phyloP scores from a whole-genome alignment of 1,284 basidiomycete genomes.

The Mycena citricolor region DNA sequence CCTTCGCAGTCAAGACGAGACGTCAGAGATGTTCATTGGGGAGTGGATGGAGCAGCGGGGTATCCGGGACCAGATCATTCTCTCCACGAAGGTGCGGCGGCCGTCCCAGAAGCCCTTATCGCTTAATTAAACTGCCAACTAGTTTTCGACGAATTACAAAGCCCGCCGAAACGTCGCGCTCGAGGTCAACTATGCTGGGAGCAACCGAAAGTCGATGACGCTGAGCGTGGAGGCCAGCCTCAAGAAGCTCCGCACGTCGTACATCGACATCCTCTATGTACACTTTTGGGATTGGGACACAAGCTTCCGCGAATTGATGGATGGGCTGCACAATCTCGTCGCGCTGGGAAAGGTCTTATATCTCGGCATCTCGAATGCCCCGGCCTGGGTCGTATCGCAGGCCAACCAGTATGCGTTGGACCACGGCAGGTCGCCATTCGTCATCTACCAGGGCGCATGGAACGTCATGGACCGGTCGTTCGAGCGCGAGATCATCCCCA shows the following conservation, averaged over 20 bases:
- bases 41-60: constrained; percentile 44
- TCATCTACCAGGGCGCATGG: constrained; percentile 55
- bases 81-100: constrained; percentile 43
- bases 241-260: constrained; percentile 56
- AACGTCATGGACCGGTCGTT: constrained; percentile 48
- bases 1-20: constrained; percentile 38
- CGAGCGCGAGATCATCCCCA: constrained; percentile 56
- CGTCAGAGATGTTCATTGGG: constrained; percentile 43
- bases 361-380: constrained; percentile 43
- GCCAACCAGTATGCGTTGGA: constrained; percentile 44
- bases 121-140: background rate
- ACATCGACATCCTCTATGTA: constrained; percentile 54
- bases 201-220: constrained; percentile 45
- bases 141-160: constrained; percentile 16
- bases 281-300: constrained; percentile 58
- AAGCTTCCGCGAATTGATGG: constrained; percentile 57
- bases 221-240: constrained; percentile 47
- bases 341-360: constrained; percentile 49
- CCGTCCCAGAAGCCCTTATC: background rate
- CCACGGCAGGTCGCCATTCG: constrained; percentile 49
- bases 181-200: constrained; percentile 46
- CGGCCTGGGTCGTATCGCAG: constrained; percentile 44
- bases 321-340: constrained; percentile 45
- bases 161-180: constrained; percentile 26
- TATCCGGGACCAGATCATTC: constrained; percentile 45